phyloP scores from a whole-genome alignment of 192 early-diverging fungal genomes.

The Entomortierella parvispora region DNA sequence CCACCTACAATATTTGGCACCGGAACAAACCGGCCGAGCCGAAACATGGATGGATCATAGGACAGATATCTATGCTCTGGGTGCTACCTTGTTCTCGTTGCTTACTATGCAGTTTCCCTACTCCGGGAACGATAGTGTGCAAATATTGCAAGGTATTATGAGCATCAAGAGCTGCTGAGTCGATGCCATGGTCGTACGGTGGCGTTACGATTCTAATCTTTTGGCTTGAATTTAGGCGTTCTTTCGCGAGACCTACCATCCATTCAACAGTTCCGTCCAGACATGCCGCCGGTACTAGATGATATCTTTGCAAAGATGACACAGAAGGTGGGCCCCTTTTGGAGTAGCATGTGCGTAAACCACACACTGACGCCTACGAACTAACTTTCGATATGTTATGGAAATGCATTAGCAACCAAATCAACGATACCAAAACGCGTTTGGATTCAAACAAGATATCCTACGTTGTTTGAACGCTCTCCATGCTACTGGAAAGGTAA shows the following conservation, averaged over 20 bases:
- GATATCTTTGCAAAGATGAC: slow-evolving; percentile 44
- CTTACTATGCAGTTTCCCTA: slow-evolving; percentile 51
- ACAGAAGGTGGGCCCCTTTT: slow-evolving; percentile 14
- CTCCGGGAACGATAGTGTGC: slow-evolving; percentile 40
- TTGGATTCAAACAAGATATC: slow-evolving; percentile 50
- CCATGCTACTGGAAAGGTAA: slow-evolving; percentile 31
- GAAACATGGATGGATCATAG: slow-evolving; percentile 53
- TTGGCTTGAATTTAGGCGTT: slow-evolving; percentile 36
- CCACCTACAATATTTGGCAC: slow-evolving; percentile 43
- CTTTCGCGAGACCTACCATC: slow-evolving; percentile 35
- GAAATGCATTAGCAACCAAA: slow-evolving; percentile 35
- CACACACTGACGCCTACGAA: no score
- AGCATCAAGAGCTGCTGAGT: neutral
- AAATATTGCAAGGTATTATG: slow-evolving; percentile 42
- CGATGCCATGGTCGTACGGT: neutral
- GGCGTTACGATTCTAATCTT: neutral
- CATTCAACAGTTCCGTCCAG: slow-evolving; percentile 20
- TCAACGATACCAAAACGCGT: slow-evolving; percentile 49
- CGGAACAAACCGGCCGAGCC: slow-evolving; percentile 46
- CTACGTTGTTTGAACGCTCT: slow-evolving; percentile 29
- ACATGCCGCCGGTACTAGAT: slow-evolving; percentile 41
- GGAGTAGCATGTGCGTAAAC: neutral
- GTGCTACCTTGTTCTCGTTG: slow-evolving; percentile 34
- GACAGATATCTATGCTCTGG: slow-evolving; percentile 43
- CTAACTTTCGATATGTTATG: no score